phyloP scores from a whole-genome alignment of 208 protist species.

The Acanthamoeba royreba region DNA sequence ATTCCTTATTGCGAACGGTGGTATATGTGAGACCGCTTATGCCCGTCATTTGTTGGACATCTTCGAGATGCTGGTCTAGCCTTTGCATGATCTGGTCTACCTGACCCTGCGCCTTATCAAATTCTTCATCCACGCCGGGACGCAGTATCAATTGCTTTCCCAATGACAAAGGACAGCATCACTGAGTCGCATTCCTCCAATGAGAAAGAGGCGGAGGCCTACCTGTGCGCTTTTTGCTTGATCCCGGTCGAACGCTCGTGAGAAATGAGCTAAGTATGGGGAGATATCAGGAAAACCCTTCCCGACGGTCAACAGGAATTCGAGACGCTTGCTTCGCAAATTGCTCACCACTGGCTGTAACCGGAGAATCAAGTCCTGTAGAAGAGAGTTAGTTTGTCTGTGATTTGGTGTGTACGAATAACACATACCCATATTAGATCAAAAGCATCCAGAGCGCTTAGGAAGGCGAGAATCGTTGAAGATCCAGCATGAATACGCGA shows the following conservation, averaged over 20 bases:
- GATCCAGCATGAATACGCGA: background rate
- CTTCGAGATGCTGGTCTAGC: constrained; percentile 6
- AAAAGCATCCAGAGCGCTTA: background rate
- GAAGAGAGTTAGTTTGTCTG: too few relatives aligned
- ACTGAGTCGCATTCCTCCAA: too few relatives aligned
- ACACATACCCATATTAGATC: background rate
- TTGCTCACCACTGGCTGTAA: background rate
- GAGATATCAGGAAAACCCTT: background rate
- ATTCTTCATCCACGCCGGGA: background rate
- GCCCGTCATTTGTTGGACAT: background rate
- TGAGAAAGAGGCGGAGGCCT: too few relatives aligned
- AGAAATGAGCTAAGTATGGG: background rate
- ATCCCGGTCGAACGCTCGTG: background rate
- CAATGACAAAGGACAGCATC: too few relatives aligned
- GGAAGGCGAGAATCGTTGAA: background rate
- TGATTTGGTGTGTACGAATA: too few relatives aligned
- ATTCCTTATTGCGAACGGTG: constrained; percentile 25
- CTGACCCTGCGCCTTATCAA: background rate
- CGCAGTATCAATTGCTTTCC: background rate
- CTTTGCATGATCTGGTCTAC: background rate
- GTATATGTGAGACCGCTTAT: background rate
- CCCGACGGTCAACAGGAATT: background rate
- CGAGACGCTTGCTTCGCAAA: background rate
- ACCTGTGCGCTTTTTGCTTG: background rate
- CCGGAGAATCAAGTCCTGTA: background rate